Percentiles rank a stretch among this genome's conserved stretches.
Conservation (phyloP, 352 stramenopile species). For the Phytophthora hybrid region DNA sequence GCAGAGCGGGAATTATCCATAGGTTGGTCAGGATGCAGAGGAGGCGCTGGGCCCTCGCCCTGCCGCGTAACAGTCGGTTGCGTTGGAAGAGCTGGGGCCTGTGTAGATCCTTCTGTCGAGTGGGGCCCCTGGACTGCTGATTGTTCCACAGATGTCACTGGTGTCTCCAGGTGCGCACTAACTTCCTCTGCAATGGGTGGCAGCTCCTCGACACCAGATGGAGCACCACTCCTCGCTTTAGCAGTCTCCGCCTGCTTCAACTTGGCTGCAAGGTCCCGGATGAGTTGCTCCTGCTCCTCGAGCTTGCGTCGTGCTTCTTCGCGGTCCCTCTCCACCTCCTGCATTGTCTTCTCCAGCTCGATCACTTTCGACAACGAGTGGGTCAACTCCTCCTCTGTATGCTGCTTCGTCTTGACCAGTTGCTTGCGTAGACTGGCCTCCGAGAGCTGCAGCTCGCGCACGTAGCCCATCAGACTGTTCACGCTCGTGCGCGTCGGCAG, state of each 20-base stretch:
- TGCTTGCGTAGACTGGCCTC: constrained; percentile 70
- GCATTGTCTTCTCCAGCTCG: constrained; percentile 56
- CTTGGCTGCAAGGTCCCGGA: constrained; percentile 48
- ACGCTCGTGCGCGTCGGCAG: constrained; percentile 65
- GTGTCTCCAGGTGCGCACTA: constrained; percentile 11
- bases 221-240: constrained; percentile 18
- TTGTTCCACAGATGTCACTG: background rate
- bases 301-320: constrained; percentile 43
- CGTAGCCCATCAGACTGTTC: constrained; percentile 79
- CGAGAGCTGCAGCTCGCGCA: constrained; percentile 76
- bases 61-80: constrained; percentile 3
- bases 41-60: background rate
- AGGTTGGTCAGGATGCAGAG: constrained; percentile 11
- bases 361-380: constrained; percentile 52
- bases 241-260: constrained; percentile 39
- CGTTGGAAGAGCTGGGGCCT: background rate
- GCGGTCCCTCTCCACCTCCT: constrained; percentile 47
- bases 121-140: background rate
- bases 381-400: constrained; percentile 61
- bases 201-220: constrained; percentile 30
- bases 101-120: background rate
- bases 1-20: constrained; percentile 17
- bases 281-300: constrained; percentile 55
- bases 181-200: constrained; percentile 38
- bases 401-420: constrained; percentile 59